Evolutionary conservation across 805 yeast genomes (phyloP).

Genomic region (Candida ortonii): DNA sequence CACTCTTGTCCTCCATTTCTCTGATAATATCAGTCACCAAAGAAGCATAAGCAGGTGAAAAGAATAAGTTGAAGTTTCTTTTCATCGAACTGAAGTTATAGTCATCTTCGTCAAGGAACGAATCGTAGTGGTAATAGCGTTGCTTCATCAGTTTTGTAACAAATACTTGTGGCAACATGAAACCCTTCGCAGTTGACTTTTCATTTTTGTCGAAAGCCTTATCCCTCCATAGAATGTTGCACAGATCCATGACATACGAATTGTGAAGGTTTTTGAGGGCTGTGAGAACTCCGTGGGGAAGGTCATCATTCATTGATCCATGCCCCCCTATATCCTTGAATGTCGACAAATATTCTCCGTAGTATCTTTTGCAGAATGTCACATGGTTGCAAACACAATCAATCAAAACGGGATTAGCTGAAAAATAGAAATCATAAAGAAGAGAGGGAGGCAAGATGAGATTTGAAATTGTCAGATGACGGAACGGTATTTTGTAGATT

Average conservation of each 20-base stretch:
- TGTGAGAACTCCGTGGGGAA: slow-evolving; percentile 16
- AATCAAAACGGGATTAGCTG: slow-evolving; percentile 42
- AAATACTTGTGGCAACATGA: slow-evolving; percentile 36
- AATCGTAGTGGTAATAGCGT: slow-evolving; percentile 26
- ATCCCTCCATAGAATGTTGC: slow-evolving; percentile 57
- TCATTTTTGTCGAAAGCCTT: slow-evolving; percentile 42
- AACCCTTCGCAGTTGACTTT: slow-evolving; percentile 36
- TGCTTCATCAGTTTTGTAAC: slow-evolving; percentile 30
- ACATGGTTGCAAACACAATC: slow-evolving; percentile 48
- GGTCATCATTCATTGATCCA: slow-evolving; percentile 12
- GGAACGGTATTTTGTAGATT: slow-evolving; percentile 22
- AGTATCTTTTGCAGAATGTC: slow-evolving; percentile 38
- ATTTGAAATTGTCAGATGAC: slow-evolving; percentile 18
- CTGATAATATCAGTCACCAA: slow-evolving; percentile 43
- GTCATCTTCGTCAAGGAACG: slow-evolving; percentile 19
- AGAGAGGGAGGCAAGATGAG: slow-evolving; percentile 41
- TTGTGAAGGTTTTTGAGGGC: slow-evolving; percentile 39
- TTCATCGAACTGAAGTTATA: slow-evolving; percentile 19
- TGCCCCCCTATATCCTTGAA: slow-evolving; percentile 10
- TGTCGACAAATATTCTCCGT: slow-evolving; percentile 25
- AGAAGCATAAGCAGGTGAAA: slow-evolving; percentile 50
- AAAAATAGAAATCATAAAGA: slow-evolving; percentile 37
- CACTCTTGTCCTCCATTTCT: slow-evolving; percentile 42
- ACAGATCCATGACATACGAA: slow-evolving; percentile 51
- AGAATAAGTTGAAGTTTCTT: slow-evolving; percentile 39